Base-by-base conservation (phyloP, 225 moss, liverwort and hornwort genomes). In the Bryoerythrophyllum caledonicum region DNA sequence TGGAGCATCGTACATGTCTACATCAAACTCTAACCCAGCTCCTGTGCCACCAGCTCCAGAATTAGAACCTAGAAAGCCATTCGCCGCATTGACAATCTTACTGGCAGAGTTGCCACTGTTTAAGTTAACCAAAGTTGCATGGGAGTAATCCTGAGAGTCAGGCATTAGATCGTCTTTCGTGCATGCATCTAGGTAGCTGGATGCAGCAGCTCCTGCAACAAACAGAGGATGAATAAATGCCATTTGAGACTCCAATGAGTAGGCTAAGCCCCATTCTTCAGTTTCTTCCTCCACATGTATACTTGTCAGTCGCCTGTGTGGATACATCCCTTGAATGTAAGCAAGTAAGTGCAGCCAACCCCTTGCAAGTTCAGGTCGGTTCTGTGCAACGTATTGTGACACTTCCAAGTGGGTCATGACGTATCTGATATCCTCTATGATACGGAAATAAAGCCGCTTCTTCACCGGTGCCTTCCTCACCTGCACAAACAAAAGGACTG, bases 371-470 rank as follows among this genome's bases (percentile, higher is more conserved):
- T 90, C 96, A 67, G 87, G 90, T 67, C 93, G 91, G 65, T 83
- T 77, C 73, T 79, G 78, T 59, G 89, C 86, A 73, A 96, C 90
- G 81, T 90, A 85, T 60, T 86, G 89, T 35, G 93, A 90, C 46
- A 96, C 96, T 81, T 96, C 91, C 79, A 80, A 52, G 82, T 96
- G 96, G 76, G 76, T 92, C 96, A 93, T 93, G 48, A 96, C 96
- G 77, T 93, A 92, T 63, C 80, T 89, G 56, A 96, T 93, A 85
- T 96, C 96, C 61, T 90, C 93, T 46, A 85, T 63, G 51, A 92
- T 83, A 37, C 96, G 90, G 52, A 32, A 38, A 78, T 86, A 96
- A 12, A 82, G 81, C 79, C 76, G 83, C 37, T 69, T 83, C 77
- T 71, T 70, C 68, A 87, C 82, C 8, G 86, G 88, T 62, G 68